Evolutionary conservation across 768 basidiomycete species (phyloP).

Genomic region (Boletus fagicola): DNA sequence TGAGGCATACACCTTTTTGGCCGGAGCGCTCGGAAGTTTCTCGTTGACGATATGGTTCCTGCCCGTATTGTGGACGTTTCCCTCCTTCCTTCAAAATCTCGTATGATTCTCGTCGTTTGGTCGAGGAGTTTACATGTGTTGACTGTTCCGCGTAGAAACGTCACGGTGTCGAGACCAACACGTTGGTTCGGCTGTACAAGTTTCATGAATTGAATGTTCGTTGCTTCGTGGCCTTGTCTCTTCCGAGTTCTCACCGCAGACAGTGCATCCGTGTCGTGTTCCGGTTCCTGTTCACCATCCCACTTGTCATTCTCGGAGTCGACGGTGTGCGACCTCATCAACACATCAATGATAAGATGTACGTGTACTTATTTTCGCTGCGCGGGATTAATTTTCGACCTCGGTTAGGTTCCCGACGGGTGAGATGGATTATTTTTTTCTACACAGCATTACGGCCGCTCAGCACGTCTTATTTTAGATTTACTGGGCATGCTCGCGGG

Average conservation of each 20-base stretch:
- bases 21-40: constrained; percentile 66
- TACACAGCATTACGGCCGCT: no score
- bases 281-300: constrained; percentile 68
- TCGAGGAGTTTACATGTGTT: not conserved
- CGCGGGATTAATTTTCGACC: no score
- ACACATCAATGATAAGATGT: constrained; percentile 64
- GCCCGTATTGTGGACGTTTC: constrained; percentile 72
- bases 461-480: constrained; percentile 37
- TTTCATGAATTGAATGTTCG: constrained; percentile 83
- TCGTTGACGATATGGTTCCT: constrained; percentile 73
- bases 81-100: constrained; percentile 56
- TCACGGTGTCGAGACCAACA: constrained; percentile 62
- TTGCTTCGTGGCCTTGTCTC: not conserved
- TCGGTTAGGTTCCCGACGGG: no score
- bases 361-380: constrained; percentile 3
- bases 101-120: constrained; percentile 38
- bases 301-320: constrained; percentile 61
- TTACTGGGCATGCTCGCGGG: constrained; percentile 55
- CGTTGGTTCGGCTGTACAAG: constrained; percentile 70
- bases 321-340: constrained; percentile 65
- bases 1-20: constrained; percentile 68
- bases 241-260: not conserved
- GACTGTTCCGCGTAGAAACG: constrained; percentile 40
- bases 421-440: no score
- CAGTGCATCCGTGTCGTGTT: constrained; percentile 71